A percentile compares a stretch with the other conserved stretches of the same genome.
Conservation (phyloP, 495 filamentous ascomycete species). For the Neurospora hispaniola region DNA sequence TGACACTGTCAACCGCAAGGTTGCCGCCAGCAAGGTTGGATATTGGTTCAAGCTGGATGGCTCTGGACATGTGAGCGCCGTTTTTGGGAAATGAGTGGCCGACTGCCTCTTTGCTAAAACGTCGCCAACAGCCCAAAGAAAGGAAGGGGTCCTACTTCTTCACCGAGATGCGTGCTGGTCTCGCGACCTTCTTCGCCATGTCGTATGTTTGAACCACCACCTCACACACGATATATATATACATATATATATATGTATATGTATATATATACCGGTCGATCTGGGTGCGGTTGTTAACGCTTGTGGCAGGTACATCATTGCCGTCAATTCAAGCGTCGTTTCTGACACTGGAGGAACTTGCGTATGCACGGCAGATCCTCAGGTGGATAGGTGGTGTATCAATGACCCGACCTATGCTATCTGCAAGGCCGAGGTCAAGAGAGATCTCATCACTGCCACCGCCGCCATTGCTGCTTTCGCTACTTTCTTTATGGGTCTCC, state of each 20-base stretch:
- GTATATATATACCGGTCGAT: neutral
- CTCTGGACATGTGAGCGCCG: constrained; percentile 55
- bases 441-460: constrained; percentile 69
- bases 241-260: no score
- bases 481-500: constrained; percentile 65
- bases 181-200: constrained; percentile 83
- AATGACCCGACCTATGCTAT: constrained; percentile 50
- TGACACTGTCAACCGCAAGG: constrained; percentile 40
- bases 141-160: constrained; percentile 68
- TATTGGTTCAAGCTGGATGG: constrained; percentile 65
- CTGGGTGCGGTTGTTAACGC: neutral
- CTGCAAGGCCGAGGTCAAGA: constrained; percentile 55
- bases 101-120: constrained; percentile 8
- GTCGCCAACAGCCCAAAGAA: constrained; percentile 54
- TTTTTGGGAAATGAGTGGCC: constrained; percentile 1
- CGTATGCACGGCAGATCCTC: constrained; percentile 42
- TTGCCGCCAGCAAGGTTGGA: constrained; percentile 52
- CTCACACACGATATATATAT: neutral
- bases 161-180: constrained; percentile 66
- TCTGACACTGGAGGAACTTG: constrained; percentile 53
- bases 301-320: constrained; percentile 45
- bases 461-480: constrained; percentile 63
- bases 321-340: constrained; percentile 61
- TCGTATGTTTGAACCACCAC: constrained; percentile 38
- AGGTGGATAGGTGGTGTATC: constrained; percentile 30